Conservation (phyloP, 2,329 filamentous ascomycete genomes). For the Reticulascus tulasneorum region DNA sequence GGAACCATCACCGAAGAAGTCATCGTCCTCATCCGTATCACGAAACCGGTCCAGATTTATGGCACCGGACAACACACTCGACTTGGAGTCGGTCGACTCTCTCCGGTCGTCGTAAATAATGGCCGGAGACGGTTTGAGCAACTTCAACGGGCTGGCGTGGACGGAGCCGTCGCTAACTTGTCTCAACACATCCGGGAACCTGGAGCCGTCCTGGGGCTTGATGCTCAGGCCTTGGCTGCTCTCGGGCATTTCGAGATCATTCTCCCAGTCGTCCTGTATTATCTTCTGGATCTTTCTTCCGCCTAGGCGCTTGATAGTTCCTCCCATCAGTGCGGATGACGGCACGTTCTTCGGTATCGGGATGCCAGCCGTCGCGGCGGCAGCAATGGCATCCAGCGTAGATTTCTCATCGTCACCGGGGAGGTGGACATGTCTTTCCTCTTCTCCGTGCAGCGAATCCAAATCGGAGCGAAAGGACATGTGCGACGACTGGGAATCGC, state of each 20-base stretch:
- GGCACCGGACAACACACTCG: slow-evolving; percentile 36
- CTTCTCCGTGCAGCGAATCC: slow-evolving; percentile 70
- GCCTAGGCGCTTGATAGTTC: slow-evolving; percentile 87
- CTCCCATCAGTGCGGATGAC: slow-evolving; percentile 82
- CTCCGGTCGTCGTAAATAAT: slow-evolving; percentile 23
- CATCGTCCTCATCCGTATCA: slow-evolving; percentile 57
- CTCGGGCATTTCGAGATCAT: slow-evolving; percentile 69
- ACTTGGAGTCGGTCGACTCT: slow-evolving; percentile 24
- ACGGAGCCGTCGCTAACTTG: slow-evolving; percentile 59
- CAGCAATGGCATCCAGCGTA: slow-evolving; percentile 79
- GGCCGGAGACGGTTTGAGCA: slow-evolving; percentile 27
- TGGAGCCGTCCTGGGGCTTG: slow-evolving; percentile 55
- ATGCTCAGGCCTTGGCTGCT: slow-evolving; percentile 58
- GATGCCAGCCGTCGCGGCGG: slow-evolving; percentile 84
- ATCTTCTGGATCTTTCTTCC: slow-evolving; percentile 68
- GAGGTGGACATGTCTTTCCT: slow-evolving; percentile 84
- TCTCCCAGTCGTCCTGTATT: slow-evolving; percentile 76
- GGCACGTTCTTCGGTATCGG: slow-evolving; percentile 85
- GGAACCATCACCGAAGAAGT: slow-evolving; percentile 59
- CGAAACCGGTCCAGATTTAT: slow-evolving; percentile 62
- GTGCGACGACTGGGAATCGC: slow-evolving; percentile 78
- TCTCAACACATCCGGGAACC: slow-evolving; percentile 65
- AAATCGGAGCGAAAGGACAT: slow-evolving; percentile 79
- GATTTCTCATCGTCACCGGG: slow-evolving; percentile 81
- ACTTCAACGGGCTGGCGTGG: slow-evolving; percentile 48